Evolutionary conservation across 805 yeast genomes (phyloP), one percentile per base, ranked within the genome.

Genomic region (Saccharomycopsis malanga): DNA sequence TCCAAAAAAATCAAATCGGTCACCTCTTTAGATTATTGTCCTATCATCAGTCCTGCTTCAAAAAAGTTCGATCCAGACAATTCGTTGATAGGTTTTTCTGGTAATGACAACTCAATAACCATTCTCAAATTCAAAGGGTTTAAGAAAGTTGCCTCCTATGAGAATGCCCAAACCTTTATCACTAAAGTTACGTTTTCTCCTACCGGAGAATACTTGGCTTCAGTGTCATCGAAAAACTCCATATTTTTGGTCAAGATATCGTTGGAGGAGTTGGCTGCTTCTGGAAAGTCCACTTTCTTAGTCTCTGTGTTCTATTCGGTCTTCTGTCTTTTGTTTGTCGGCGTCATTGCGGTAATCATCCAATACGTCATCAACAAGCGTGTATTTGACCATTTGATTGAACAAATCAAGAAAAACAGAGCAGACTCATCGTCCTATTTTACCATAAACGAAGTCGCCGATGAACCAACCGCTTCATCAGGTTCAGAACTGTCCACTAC

Each of bases 201-300:
- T 12, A 71, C 77, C 58, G 87, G 89, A 5, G 65, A 74, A 43
- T 71, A 71, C 46, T 64, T 87, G 42, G 91, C 87, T 2, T 74
- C 87, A 20, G 81, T 79, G 0, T 81, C 91, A 29, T 94, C 89
- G 1, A 85, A 93, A 2, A 81, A 83, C 52, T 72, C 87, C 1
- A 74, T 87, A 24, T 77, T 73, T 55, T 77, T 87, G 6, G 64
- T 81, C 48, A 70, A 68, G 48, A 61, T 87, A 18, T 89, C 93
- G 3, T 65, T 62, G 21, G 71, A 70, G 20, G 4, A 65, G 62
- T 46, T 70, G 76, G 5, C 50, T 12, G 32, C 21, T 18, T 38
- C 46, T 12, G 41, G 45, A 2, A 43, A 45, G 10, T 60, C 35
- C 44, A 70, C 37, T 65, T 67, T 18, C 53, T 67, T 9, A 42